These are phyloP conservation scores for Coemansia sp. DNA, from an alignment of 192 early-diverging fungal genomes.

Conservation along the genomic window DNA sequence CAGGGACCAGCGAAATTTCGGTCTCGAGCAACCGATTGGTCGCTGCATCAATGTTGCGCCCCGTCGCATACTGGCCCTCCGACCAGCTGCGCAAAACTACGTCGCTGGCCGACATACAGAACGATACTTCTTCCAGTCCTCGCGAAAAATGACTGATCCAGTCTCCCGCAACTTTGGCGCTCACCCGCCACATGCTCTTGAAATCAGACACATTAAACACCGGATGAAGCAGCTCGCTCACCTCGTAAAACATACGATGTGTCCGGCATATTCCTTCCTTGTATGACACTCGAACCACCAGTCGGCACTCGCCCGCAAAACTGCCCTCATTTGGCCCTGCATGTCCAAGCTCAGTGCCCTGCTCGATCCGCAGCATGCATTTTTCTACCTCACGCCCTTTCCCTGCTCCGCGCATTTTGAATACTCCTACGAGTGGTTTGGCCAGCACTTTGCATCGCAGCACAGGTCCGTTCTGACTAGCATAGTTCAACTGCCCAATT, in stretches of 20 bases:
- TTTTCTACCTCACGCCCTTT: conserved; percentile 27
- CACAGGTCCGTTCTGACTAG: conserved; percentile 13
- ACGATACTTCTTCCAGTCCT: conserved; percentile 48
- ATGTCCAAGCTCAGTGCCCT: not conserved
- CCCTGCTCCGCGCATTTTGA: conserved; percentile 27
- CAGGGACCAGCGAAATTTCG: conserved; percentile 34
- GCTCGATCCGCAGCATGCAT: conserved; percentile 45
- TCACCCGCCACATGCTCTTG: conserved; percentile 45
- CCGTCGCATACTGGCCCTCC: conserved; percentile 22
- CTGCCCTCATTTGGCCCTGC: not conserved
- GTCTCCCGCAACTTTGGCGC: conserved; percentile 36
- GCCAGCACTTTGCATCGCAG: conserved; percentile 47
- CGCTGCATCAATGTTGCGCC: conserved; percentile 19
- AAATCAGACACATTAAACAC: conserved; percentile 40
- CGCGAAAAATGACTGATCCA: conserved; percentile 55
- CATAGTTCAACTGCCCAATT: conserved; percentile 18
- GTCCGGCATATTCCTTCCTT: conserved; percentile 50
- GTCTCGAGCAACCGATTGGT: conserved; percentile 42
- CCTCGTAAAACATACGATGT: conserved; percentile 54
- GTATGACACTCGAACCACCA: conserved; percentile 45
- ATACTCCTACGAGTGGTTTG: conserved; percentile 45
- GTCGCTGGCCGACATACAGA: conserved; percentile 31
- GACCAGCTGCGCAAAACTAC: conserved; percentile 47
- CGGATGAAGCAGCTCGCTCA: conserved; percentile 44
- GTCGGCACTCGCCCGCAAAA: conserved; percentile 29